phyloP scores from a whole-genome alignment of 257 asterid genomes.

The Rhazya stricta region DNA sequence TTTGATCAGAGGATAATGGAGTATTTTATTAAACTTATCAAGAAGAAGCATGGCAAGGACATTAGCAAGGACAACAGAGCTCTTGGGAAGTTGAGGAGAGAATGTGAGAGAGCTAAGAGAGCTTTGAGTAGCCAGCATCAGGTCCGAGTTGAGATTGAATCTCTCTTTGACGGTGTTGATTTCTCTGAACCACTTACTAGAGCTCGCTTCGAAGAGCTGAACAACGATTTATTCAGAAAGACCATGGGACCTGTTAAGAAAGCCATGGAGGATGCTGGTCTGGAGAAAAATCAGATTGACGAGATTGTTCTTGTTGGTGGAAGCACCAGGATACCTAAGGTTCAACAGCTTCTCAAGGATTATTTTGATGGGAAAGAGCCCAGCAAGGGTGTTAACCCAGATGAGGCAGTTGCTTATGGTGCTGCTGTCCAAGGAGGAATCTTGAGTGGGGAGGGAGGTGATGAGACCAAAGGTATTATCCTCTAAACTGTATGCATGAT shows the following conservation, averaged over 20 bases:
- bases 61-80: conserved; percentile 96
- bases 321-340: conserved; percentile 93
- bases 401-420: conserved; percentile 96
- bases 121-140: conserved; percentile 98
- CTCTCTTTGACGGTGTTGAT: conserved; percentile 85
- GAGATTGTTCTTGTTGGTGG: conserved; percentile 98
- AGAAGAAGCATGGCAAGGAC: conserved; percentile 95
- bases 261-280: conserved; percentile 95
- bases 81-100: conserved; percentile 91
- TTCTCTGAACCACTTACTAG: conserved; percentile 96
- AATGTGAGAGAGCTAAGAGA: conserved; percentile 91
- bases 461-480: conserved; percentile 76
- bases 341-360: conserved; percentile 83
- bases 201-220: conserved; percentile 92
- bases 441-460: conserved; percentile 96
- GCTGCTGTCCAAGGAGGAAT: conserved; percentile 98
- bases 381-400: conserved; percentile 94
- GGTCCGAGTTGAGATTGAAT: conserved; percentile 91
- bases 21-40: conserved; percentile 87
- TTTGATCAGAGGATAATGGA: conserved; percentile 97
- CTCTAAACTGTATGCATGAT: not conserved
- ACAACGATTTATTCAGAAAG: conserved; percentile 87
- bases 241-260: conserved; percentile 99
- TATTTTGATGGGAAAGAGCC: conserved; percentile 94
- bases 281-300: conserved; percentile 75